Evolutionary conservation across 2,329 filamentous ascomycete species (phyloP).

Genomic region (Aureobasidium mangrovei): DNA sequence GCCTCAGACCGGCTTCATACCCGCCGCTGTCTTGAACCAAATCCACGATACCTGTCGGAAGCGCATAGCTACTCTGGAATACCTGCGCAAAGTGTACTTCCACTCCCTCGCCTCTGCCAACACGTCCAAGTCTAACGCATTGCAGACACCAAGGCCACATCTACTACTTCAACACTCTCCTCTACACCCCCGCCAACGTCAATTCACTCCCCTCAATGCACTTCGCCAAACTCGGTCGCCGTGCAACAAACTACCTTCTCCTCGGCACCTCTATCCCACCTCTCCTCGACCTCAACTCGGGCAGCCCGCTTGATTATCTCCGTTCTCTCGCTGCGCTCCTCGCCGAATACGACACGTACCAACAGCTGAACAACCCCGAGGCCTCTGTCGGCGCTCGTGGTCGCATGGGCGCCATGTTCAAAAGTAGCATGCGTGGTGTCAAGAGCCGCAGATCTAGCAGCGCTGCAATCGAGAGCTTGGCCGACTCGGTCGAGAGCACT

Average conservation of each 20-base stretch:
- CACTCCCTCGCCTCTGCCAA: background rate
- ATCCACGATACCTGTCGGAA: conserved; percentile 84
- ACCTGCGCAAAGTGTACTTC: conserved; percentile 80
- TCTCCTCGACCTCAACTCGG: conserved; percentile 78
- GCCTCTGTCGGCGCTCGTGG: conserved; percentile 65
- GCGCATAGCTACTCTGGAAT: conserved; percentile 87
- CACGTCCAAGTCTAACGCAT: background rate
- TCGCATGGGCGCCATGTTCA: conserved; percentile 53
- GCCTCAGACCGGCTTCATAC: conserved; percentile 30
- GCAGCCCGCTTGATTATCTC: conserved; percentile 74
- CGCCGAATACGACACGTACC: conserved; percentile 87
- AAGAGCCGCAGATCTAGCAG: conserved; percentile 45
- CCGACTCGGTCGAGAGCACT: conserved; percentile 27
- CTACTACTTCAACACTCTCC: conserved; percentile 97
- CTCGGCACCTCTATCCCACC: conserved; percentile 85
- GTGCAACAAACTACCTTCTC: conserved; percentile 87
- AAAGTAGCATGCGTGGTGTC: conserved; percentile 32
- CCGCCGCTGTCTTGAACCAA: conserved; percentile 51
- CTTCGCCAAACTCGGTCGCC: conserved; percentile 70
- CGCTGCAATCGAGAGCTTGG: conserved; percentile 51
- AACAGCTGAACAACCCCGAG: conserved; percentile 65
- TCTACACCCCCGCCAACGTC: conserved; percentile 78
- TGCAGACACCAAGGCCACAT: conserved; percentile 80
- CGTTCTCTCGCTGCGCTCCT: conserved; percentile 77
- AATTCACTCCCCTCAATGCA: conserved; percentile 79